Evolutionary conservation across 495 filamentous ascomycete genomes (phyloP).

Genomic region (Gamarada debralockiae): DNA sequence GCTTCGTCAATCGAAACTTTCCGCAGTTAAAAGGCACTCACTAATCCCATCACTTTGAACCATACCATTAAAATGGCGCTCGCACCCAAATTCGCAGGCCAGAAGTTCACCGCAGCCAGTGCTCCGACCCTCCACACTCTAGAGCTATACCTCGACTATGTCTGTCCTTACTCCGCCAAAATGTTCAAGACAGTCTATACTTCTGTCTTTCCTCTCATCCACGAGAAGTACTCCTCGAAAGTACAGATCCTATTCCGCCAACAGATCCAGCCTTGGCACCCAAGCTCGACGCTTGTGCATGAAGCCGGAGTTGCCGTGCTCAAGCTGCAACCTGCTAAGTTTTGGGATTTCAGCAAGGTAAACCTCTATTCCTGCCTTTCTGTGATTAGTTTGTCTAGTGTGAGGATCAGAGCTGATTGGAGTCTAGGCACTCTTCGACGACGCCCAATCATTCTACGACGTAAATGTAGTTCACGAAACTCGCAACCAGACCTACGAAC

Average conservation of each 20-base stretch:
- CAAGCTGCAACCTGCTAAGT: slow-evolving; percentile 59
- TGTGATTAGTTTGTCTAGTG: neutral
- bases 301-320: slow-evolving; percentile 82
- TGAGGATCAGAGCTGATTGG: neutral
- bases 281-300: slow-evolving; percentile 80
- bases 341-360: slow-evolving; percentile 68
- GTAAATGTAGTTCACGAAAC: slow-evolving; percentile 75
- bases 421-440: slow-evolving; percentile 56
- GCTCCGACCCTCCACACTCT: slow-evolving; percentile 62
- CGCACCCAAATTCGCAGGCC: slow-evolving; percentile 72
- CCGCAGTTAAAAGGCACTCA: neutral
- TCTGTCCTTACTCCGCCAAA: slow-evolving; percentile 71
- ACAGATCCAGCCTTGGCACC: slow-evolving; percentile 96
- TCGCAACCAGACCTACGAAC: slow-evolving; percentile 78
- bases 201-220: slow-evolving; percentile 51
- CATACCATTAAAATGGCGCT: slow-evolving; percentile 56
- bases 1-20: neutral
- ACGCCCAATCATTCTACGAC: slow-evolving; percentile 75
- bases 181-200: slow-evolving; percentile 70
- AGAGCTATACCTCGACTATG: slow-evolving; percentile 83
- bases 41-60: neutral
- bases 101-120: slow-evolving; percentile 48
- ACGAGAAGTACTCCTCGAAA: slow-evolving; percentile 39
- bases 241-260: slow-evolving; percentile 79
- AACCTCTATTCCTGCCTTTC: neutral